Percentiles rank a stretch among this genome's conserved stretches.
Conservation (phyloP, 306 rosid species). For the Leucaena leucocephala region DNA sequence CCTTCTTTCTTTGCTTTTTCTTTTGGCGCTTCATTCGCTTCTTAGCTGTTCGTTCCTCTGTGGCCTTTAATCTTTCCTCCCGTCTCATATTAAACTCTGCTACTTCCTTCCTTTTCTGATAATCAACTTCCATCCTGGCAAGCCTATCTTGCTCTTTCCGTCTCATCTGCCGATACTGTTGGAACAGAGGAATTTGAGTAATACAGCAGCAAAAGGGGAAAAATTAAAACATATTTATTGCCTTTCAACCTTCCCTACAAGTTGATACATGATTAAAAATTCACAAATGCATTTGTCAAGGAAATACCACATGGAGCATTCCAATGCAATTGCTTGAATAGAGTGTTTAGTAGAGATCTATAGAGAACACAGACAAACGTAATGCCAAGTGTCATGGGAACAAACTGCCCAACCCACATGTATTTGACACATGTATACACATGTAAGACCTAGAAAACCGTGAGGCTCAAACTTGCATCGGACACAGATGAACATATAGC, state of each 20-base stretch:
- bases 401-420: background rate
- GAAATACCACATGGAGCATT: background rate
- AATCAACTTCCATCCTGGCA: slow-evolving; percentile 90
- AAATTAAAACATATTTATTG: slow-evolving; percentile 13
- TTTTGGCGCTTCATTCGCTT: slow-evolving; percentile 86
- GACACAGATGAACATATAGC: background rate
- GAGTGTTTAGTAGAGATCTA: background rate
- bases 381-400: background rate
- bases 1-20: slow-evolving; percentile 80
- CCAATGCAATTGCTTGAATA: background rate
- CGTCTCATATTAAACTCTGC: slow-evolving; percentile 80
- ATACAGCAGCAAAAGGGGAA: background rate
- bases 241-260: background rate
- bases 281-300: background rate
- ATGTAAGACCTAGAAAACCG: background rate
- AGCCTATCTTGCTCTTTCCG: slow-evolving; percentile 95
- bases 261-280: background rate
- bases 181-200: slow-evolving; percentile 33
- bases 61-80: slow-evolving; percentile 84
- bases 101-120: slow-evolving; percentile 72
- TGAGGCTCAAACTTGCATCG: background rate
- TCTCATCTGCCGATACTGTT: slow-evolving; percentile 93
- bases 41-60: slow-evolving; percentile 85
- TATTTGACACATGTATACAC: background rate
- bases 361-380: background rate